Evolutionary conservation across 192 early-diverging fungal genomes (phyloP).

Genomic region (Podochytrium sp.): DNA sequence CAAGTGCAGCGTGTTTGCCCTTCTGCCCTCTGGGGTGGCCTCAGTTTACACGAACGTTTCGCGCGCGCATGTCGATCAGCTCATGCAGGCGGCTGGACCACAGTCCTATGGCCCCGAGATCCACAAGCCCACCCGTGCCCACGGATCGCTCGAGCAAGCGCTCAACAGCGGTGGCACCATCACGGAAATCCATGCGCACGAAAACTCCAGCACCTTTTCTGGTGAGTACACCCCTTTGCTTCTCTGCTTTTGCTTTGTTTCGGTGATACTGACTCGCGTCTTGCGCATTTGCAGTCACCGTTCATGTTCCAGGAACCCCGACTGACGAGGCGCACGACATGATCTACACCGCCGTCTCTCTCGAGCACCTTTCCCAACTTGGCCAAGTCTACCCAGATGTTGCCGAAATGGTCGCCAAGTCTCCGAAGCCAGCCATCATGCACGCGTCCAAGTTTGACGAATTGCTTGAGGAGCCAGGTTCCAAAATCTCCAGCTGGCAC

Average conservation of each 20-base stretch:
- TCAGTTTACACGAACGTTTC: constrained; percentile 1
- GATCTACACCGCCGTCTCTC: constrained; percentile 18
- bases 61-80: neutral
- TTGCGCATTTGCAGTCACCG: too few species aligned
- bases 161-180: neutral
- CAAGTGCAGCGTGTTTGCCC: neutral
- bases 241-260: too few species aligned
- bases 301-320: neutral
- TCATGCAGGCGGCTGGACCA: neutral
- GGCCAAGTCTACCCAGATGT: neutral
- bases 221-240: too few species aligned
- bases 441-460: constrained; percentile 16
- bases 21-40: neutral
- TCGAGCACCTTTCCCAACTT: neutral
- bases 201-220: constrained; percentile 19
- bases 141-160: constrained; percentile 11
- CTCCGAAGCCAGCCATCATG: neutral
- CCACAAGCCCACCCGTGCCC: neutral
- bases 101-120: neutral
- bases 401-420: neutral
- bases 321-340: neutral
- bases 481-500: constrained; percentile 16
- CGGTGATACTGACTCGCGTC: too few species aligned
- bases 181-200: constrained; percentile 9
- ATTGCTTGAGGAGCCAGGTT: constrained; percentile 11